Evolutionary conservation across 805 yeast genomes (phyloP).

Genomic region (Priceomyces haplophilus): DNA sequence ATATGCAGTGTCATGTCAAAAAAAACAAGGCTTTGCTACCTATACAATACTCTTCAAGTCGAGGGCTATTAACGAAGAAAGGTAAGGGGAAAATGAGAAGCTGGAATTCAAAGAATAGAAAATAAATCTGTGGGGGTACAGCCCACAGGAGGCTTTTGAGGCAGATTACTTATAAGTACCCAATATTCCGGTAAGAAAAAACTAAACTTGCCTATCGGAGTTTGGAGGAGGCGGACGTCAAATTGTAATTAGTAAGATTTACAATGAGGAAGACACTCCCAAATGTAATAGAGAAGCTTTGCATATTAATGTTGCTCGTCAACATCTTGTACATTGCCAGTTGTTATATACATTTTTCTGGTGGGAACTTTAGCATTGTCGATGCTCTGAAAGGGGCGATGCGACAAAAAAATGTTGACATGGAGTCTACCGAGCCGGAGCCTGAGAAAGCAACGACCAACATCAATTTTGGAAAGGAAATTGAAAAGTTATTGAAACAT

Average conservation of each 20-base stretch:
- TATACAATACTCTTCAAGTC: neutral
- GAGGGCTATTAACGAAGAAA: neutral
- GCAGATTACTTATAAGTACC: neutral
- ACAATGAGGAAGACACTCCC: neutral
- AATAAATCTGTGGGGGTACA: neutral
- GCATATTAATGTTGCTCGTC: conserved; percentile 5
- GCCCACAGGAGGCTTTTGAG: neutral
- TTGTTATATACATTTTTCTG: conserved; percentile 9
- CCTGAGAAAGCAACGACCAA: conserved; percentile 9
- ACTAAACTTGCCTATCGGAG: neutral
- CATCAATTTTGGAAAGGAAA: conserved; percentile 8
- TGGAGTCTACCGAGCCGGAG: conserved; percentile 1
- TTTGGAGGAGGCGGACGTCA: neutral
- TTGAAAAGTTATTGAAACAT: conserved; percentile 12
- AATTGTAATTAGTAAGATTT: neutral
- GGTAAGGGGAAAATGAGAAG: neutral
- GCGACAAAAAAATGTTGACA: conserved; percentile 1
- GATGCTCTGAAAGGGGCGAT: conserved; percentile 2
- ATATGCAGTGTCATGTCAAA: neutral
- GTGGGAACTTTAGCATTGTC: neutral
- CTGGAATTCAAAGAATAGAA: neutral
- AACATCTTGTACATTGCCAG: conserved; percentile 13
- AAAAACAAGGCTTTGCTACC: neutral
- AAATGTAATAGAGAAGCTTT: conserved; percentile 4
- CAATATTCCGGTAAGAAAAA: neutral